Evolutionary conservation across 1,284 basidiomycete genomes (phyloP), one percentile per base, ranked within the genome.

Genomic region (Cerrena zonata): DNA sequence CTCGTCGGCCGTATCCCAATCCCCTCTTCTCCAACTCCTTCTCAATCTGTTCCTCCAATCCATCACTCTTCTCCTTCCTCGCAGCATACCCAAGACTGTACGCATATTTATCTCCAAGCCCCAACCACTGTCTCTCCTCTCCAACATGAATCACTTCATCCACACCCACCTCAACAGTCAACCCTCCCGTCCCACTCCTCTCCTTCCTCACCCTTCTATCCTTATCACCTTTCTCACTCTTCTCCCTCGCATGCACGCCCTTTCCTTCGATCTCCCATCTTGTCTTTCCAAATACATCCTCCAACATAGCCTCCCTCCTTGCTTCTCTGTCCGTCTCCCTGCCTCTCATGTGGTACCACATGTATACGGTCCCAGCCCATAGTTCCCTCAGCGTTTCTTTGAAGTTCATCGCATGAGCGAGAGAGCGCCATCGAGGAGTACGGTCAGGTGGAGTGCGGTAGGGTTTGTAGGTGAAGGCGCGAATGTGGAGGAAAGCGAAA

Each of bases 401-500:
- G 61, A 84, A 83, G 64, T 85, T 78, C 64, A 87, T 72, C 2
- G 78, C 82, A 58, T 87, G 79, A 0, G 69, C 69, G n/a, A 86
- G 71, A 2, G 83, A 75, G 26, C 71, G 72, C 56, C 76, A 64
- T 21, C 78, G 76, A 11, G 76, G 69, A 4, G 80, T 84, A 19
- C 65, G 69, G 37, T 62, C 59, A 1, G 66, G 58, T 3, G 59
- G 63, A 24, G 62, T 64, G 19, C 69, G 68, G 65, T 88, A 89
- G 0, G 78, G 77, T 54, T 77, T 76, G 66, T 90, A 90, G 12
- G 79, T 78, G 70, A 89, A 91, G 1, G 86, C 86, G 44, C 76
- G 75, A 66, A 91, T 73, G 64, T 91, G 88, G 4, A 89, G 63
- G 48, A 88, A 78, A 2, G 80, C 83, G 58, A 88, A 85, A 24